A percentile compares a stretch with the other conserved stretches of the same genome.
Conservation (phyloP, 2,329 filamentous ascomycete genomes). For the Colletotrichum magnum region DNA sequence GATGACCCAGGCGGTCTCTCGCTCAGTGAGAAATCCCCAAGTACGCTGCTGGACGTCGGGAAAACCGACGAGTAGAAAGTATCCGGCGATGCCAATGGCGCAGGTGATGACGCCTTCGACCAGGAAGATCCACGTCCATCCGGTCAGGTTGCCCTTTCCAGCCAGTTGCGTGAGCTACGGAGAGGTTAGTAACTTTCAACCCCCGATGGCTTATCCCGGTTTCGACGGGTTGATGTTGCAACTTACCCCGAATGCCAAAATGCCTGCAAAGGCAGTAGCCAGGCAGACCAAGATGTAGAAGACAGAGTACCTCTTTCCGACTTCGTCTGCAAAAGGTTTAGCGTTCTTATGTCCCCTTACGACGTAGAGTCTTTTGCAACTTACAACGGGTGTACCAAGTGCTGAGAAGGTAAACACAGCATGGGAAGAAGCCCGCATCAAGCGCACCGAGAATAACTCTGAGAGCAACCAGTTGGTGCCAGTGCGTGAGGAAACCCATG, state of each 20-base stretch:
- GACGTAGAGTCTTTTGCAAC: background rate
- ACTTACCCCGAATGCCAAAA: slow-evolving; percentile 45
- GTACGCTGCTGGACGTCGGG: slow-evolving; percentile 73
- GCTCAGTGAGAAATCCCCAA: slow-evolving; percentile 70
- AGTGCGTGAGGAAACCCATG: slow-evolving; percentile 44
- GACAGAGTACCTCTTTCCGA: slow-evolving; percentile 67
- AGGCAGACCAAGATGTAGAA: slow-evolving; percentile 48
- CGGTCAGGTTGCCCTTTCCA: slow-evolving; percentile 65
- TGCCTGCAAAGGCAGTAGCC: slow-evolving; percentile 44
- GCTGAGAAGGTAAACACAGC: slow-evolving; percentile 69
- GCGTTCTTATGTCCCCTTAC: no score
- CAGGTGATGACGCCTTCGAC: slow-evolving; percentile 74
- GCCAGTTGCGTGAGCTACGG: slow-evolving; percentile 58
- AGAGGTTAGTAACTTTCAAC: slow-evolving; percentile 19
- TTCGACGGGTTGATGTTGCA: background rate
- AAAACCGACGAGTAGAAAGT: slow-evolving; percentile 81
- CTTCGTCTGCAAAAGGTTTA: slow-evolving; percentile 58
- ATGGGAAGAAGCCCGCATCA: slow-evolving; percentile 61
- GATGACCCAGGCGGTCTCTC: slow-evolving; percentile 77
- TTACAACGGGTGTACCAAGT: slow-evolving; percentile 75
- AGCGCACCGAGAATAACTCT: slow-evolving; percentile 42
- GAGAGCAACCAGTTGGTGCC: slow-evolving; percentile 38
- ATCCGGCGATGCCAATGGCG: slow-evolving; percentile 51
- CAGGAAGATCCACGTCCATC: slow-evolving; percentile 75
- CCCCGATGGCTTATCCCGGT: slow-evolving; percentile 25